phyloP scores from a whole-genome alignment of 176 grass and related monocot genomes.

The Saccharum officinarum region DNA sequence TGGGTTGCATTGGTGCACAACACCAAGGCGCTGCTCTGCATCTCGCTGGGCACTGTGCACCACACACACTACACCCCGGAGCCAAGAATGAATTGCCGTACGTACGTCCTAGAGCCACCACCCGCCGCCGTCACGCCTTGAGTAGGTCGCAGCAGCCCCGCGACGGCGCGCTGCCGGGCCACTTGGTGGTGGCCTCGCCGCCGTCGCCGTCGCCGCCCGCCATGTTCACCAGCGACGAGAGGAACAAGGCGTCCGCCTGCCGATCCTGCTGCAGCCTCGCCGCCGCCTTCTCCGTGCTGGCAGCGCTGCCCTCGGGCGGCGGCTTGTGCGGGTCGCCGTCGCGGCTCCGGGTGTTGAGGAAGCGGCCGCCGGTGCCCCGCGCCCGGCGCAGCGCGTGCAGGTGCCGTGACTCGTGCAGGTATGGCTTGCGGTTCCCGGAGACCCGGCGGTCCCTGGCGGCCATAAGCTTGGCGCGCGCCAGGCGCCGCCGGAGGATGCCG shows the following conservation, averaged over 20 bases:
- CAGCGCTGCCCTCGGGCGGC: neutral
- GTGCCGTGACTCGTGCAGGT: constrained; percentile 74
- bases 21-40: constrained; percentile 24
- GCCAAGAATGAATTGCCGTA: constrained; percentile 76
- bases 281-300: neutral
- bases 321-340: neutral
- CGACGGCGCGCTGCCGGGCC: constrained; percentile 25
- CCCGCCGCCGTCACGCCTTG: constrained; percentile 37
- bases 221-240: constrained; percentile 28
- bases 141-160: constrained; percentile 37
- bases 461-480: constrained; percentile 45
- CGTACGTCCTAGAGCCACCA: neutral
- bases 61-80: neutral
- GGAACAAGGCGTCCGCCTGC: constrained; percentile 13
- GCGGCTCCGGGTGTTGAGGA: constrained; percentile 53
- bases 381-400: constrained; percentile 63
- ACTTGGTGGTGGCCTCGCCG: neutral
- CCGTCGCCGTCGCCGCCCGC: constrained; percentile 6
- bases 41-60: neutral
- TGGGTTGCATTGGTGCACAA: neutral
- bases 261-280: constrained; percentile 19
- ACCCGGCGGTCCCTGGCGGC: constrained; percentile 31
- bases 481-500: constrained; percentile 63
- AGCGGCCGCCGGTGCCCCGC: constrained; percentile 66
- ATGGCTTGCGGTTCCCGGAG: constrained; percentile 46